Conservation (phyloP, 2,329 filamentous ascomycete genomes). For the Fusarium sp. region DNA sequence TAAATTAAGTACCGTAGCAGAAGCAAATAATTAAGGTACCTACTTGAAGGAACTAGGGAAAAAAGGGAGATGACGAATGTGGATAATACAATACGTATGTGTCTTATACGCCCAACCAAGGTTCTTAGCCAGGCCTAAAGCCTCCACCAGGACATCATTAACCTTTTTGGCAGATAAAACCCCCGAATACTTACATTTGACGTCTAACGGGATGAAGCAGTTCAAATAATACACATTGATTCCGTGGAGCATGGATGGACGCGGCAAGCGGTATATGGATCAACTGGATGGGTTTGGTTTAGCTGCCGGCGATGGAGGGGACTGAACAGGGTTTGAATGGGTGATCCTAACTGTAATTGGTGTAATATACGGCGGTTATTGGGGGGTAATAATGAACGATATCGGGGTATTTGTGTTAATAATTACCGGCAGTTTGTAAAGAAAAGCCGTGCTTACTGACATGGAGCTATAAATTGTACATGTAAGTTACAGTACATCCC, state of each 20-base stretch:
- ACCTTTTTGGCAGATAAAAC: neutral
- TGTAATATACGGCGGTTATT: constrained; percentile 6
- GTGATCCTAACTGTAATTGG: neutral
- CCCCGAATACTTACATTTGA: constrained; percentile 1
- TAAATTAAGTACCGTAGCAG: neutral
- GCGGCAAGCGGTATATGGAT: constrained; percentile 22
- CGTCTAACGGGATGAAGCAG: constrained; percentile 28
- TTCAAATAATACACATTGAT: constrained; percentile 9
- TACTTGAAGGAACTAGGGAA: neutral
- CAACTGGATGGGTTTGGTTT: constrained; percentile 5
- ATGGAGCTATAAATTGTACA: too few relatives aligned
- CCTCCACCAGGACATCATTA: constrained; percentile 5
- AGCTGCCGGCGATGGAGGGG: constrained; percentile 15
- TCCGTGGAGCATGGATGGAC: neutral
- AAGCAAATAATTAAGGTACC: neutral
- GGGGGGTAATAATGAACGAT: neutral
- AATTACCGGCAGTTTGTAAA: neutral
- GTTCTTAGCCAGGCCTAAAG: too few relatives aligned
- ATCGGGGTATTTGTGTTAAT: neutral
- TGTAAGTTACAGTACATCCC: too few relatives aligned
- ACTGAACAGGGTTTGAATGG: constrained; percentile 24
- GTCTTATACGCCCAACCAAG: neutral
- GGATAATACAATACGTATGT: neutral
- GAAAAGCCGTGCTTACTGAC: neutral
- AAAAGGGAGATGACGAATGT: constrained; percentile 14